Percentiles rank a stretch among this genome's conserved stretches.
phyloP scores from a whole-genome alignment of 73 alveolate genomes.

The Paramecium caudatum region DNA sequence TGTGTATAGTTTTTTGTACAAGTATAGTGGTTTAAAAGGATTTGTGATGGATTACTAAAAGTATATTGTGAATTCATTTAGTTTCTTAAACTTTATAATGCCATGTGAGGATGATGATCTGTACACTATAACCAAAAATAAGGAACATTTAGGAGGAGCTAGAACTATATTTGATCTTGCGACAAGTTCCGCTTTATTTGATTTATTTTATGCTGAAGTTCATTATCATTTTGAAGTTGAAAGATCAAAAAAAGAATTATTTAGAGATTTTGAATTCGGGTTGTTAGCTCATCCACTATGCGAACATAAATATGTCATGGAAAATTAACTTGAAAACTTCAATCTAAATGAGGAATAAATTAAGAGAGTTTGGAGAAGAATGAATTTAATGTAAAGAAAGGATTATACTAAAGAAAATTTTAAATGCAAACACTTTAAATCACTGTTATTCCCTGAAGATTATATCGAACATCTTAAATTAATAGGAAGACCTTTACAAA shows the following conservation, averaged over 20 bases:
- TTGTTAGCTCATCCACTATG: constrained; percentile 43
- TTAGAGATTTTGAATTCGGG: constrained; percentile 46
- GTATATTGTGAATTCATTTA: background rate
- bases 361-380: constrained; percentile 52
- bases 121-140: constrained; percentile 3
- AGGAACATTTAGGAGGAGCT: constrained; percentile 66
- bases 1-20: constrained; percentile 20
- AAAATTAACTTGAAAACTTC: background rate
- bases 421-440: constrained; percentile 31
- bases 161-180: background rate
- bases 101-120: constrained; percentile 64
- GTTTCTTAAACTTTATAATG: constrained; percentile 13
- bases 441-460: constrained; percentile 49
- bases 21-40: background rate
- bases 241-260: constrained; percentile 62
- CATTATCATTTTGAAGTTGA: constrained; percentile 60
- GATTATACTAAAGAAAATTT: background rate
- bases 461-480: background rate
- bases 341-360: background rate
- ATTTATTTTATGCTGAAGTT: constrained; percentile 57
- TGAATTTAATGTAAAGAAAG: constrained; percentile 50
- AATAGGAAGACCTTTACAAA: background rate
- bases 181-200: constrained; percentile 3
- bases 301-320: background rate
- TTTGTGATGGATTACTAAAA: constrained; percentile 24